Conservation (phyloP, 805 yeast species). For the Naumovozyma baii region DNA sequence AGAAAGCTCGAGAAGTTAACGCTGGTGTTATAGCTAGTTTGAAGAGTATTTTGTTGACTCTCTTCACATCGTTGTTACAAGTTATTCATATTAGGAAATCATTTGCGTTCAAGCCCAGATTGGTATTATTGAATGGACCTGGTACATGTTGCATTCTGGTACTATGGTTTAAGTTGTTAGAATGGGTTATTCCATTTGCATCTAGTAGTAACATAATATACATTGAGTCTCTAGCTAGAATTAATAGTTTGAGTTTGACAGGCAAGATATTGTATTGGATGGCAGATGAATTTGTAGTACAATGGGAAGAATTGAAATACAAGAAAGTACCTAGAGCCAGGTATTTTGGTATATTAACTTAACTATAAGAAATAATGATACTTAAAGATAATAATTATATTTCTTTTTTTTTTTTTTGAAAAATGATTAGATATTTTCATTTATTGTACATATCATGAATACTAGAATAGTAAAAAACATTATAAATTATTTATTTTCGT, state of each 20-base stretch:
- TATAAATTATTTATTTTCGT: background rate
- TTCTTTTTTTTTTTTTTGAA: too few relatives aligned
- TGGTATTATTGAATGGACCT: constrained; percentile 33
- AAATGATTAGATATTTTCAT: background rate
- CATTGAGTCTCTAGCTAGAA: constrained; percentile 13
- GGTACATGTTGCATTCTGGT: constrained; percentile 30
- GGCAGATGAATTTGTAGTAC: constrained; percentile 73
- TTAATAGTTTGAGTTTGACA: constrained; percentile 53
- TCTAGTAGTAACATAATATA: constrained; percentile 66
- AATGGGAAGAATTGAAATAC: constrained; percentile 61
- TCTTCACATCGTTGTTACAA: constrained; percentile 16
- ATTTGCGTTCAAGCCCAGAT: constrained; percentile 17
- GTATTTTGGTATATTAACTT: constrained; percentile 70
- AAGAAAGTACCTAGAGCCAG: constrained; percentile 51
- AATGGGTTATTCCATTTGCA: constrained; percentile 11
- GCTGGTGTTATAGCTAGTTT: constrained; percentile 28
- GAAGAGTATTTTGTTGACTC: constrained; percentile 28
- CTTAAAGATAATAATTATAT: too few relatives aligned
- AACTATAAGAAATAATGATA: too few relatives aligned
- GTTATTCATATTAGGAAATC: constrained; percentile 12
- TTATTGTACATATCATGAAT: background rate
- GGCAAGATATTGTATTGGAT: constrained; percentile 66
- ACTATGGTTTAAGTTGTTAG: constrained; percentile 22
- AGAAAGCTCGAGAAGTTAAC: constrained; percentile 33
- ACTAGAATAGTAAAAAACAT: constrained; percentile 1